Conservation (phyloP, 306 rosid genomes). For the Malus orientalis region DNA sequence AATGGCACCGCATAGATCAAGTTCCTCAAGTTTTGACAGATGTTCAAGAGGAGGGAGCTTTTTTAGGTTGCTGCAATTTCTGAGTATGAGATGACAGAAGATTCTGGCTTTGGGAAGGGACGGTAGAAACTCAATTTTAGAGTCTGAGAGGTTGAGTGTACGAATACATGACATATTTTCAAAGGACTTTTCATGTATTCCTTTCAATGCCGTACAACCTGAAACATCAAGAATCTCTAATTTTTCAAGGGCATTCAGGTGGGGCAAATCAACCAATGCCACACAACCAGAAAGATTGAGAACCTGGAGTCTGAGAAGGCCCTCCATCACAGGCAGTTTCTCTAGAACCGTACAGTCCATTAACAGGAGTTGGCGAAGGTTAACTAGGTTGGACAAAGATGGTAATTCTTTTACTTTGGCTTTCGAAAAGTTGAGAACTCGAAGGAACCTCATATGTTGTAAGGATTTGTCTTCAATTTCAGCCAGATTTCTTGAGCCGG, state of each 20-base stretch:
- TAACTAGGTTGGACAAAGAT: constrained; percentile 9
- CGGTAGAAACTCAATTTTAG: constrained; percentile 13
- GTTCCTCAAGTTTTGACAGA: constrained; percentile 16
- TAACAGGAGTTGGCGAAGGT: constrained; percentile 13
- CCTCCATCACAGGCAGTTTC: not conserved
- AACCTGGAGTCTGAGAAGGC: not conserved
- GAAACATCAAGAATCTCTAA: constrained; percentile 28
- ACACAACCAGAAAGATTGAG: constrained; percentile 13
- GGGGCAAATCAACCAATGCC: not conserved
- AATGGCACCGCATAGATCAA: constrained; percentile 15
- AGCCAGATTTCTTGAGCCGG: constrained; percentile 1
- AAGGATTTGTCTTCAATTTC: constrained; percentile 11
- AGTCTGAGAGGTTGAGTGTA: constrained; percentile 21
- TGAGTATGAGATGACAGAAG: constrained; percentile 17
- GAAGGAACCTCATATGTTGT: constrained; percentile 8
- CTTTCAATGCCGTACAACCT: constrained; percentile 16
- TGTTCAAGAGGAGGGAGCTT: not conserved
- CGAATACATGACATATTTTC: constrained; percentile 12
- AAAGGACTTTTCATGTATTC: constrained; percentile 13
- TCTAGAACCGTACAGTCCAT: constrained; percentile 6
- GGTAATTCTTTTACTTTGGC: constrained; percentile 10
- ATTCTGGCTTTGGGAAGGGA: not conserved
- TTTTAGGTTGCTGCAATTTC: constrained; percentile 5
- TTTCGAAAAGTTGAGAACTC: constrained; percentile 20
- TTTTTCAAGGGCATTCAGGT: not conserved